Evolutionary conservation across 163 green algal species (phyloP), one percentile per base, ranked within the genome.

Genomic region (Chlamydomonas reinhardtii): DNA sequence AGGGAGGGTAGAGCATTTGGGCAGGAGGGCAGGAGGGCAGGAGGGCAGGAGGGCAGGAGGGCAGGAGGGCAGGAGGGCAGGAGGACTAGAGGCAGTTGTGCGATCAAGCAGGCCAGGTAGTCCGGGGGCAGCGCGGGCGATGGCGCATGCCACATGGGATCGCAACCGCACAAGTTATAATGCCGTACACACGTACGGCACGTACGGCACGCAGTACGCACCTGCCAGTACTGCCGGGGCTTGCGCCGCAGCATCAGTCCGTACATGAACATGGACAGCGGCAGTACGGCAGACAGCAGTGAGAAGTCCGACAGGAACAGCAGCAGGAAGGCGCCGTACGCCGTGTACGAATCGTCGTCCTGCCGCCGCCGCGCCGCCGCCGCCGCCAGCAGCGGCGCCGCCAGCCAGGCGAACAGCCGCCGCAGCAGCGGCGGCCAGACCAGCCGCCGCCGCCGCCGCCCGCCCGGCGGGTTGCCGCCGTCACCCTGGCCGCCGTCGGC

Each of bases 261-360:
- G 83, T 96, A 95, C 32, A 89, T 22, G 25, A 95, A 88, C 81
- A 94, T 88, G 17, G 83, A 88, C 9, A 93, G 52, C 37, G 89
- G 90, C 71, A 94, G 89, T 52, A 92, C 80, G 27, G 94, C 75
- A 2, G 91, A 84, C 14, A 95, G 75, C 54, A 94, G 48, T 64
- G 89, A 94, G 52, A 91, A 90, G 88, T 96, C 94, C 0, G 70
- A 35, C 52, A 95, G 76, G 76, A 96, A 96, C 4, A 92, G 75
- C 1, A 88, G 20, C 19, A 94, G 48, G 80, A 93, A 95, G 12
- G 93, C 79, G 52, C 39, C 52, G 83, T 95, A 96, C 80, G 85
- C 92, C 2, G 92, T n/a, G 72, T 81, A 87, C 5, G 89, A 92
- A 71, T 96, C 91, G 32, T 93, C 82, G 34, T 90, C 84, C 32